Evolutionary conservation across 2,329 filamentous ascomycete genomes (phyloP).

Genomic region (Pseudomassariella vexata): DNA sequence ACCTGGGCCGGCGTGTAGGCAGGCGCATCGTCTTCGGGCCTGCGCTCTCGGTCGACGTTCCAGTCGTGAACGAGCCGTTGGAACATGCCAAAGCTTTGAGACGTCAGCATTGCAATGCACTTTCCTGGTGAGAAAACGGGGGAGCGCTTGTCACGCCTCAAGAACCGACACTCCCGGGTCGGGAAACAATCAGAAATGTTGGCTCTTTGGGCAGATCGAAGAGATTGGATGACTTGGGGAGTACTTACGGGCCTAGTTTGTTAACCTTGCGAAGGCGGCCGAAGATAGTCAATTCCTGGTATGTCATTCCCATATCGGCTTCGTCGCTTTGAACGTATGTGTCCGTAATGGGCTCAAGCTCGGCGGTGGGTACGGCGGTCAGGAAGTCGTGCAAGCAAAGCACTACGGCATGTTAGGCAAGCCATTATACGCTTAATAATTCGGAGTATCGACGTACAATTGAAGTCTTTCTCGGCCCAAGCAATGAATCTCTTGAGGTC

Average conservation of each 20-base stretch:
- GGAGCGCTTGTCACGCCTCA: no score
- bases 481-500: constrained; percentile 67
- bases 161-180: no score
- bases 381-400: constrained; percentile 64
- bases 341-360: constrained; percentile 60
- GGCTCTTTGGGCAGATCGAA: no score
- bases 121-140: no score
- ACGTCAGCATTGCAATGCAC: no score
- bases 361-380: constrained; percentile 54
- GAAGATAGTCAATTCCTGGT: constrained; percentile 36
- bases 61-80: constrained; percentile 41
- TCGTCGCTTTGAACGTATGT: constrained; percentile 32
- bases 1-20: constrained; percentile 32
- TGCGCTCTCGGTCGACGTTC: constrained; percentile 22
- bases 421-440: no score
- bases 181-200: no score
- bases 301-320: constrained; percentile 47
- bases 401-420: no score
- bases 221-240: no score
- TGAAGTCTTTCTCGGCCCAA: constrained; percentile 55
- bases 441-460: no score
- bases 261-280: constrained; percentile 11
- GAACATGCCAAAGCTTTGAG: constrained; percentile 41
- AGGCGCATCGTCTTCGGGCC: constrained; percentile 21
- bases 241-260: neutral